Conservation (phyloP, 2,329 filamentous ascomycete species). For the Huntiella decipiens region DNA sequence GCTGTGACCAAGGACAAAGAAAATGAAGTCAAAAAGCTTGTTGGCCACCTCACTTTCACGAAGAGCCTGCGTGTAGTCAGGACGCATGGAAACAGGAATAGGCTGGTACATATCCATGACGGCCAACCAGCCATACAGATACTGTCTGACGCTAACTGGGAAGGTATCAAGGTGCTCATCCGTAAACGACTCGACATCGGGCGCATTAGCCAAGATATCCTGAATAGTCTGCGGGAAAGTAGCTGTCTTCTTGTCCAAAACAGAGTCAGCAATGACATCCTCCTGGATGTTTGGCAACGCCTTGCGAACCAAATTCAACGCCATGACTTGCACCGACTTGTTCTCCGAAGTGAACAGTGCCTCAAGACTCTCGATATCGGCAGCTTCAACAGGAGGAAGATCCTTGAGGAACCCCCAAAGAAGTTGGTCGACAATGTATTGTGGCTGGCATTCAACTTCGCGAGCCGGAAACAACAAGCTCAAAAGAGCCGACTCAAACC, state of each 20-base stretch:
- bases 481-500: constrained; percentile 16
- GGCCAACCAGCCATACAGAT: constrained; percentile 75
- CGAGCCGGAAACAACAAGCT: background rate
- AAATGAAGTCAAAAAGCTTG: constrained; percentile 58
- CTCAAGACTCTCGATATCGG: background rate
- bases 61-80: constrained; percentile 61
- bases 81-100: constrained; percentile 64
- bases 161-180: constrained; percentile 49
- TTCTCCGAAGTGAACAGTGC: constrained; percentile 38
- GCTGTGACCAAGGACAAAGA: constrained; percentile 68
- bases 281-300: constrained; percentile 65
- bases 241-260: constrained; percentile 43
- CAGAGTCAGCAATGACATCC: constrained; percentile 57
- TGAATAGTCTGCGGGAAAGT: background rate
- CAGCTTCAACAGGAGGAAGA: background rate
- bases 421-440: background rate
- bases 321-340: constrained; percentile 55
- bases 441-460: background rate
- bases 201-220: background rate
- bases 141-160: constrained; percentile 53
- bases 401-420: background rate
- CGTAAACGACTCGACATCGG: constrained; percentile 30
- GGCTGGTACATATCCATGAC: constrained; percentile 70
- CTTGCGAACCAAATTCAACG: constrained; percentile 61
- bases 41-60: constrained; percentile 52